Evolutionary conservation across 2,329 filamentous ascomycete genomes (phyloP).

Genomic region (Aspergillus pseudonomiae): DNA sequence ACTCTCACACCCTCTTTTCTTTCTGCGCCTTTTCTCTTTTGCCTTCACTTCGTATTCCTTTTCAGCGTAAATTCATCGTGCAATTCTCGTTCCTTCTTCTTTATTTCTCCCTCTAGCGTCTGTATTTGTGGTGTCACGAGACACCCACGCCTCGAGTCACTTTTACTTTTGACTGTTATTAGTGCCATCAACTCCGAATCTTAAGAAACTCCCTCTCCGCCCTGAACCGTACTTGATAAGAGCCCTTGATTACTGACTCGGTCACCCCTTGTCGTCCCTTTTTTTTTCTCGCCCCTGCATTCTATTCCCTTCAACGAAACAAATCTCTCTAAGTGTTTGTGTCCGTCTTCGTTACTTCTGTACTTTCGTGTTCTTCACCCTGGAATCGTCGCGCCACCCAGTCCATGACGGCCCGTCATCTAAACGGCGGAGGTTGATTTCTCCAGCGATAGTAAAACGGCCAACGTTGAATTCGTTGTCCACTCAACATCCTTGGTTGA

Average conservation of each 20-base stretch:
- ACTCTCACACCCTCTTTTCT: neutral
- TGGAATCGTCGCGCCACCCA: slow-evolving; percentile 29
- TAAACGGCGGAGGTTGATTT: slow-evolving; percentile 39
- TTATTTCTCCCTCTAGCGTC: neutral
- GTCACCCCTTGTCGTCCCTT: neutral
- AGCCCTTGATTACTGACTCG: neutral
- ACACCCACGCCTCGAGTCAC: neutral
- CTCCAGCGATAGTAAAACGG: slow-evolving; percentile 22
- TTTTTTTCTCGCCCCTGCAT: neutral
- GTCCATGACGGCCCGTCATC: slow-evolving; percentile 37
- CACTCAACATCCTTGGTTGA: slow-evolving; percentile 17
- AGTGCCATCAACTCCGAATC: neutral
- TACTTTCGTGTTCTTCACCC: slow-evolving; percentile 15
- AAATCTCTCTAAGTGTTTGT: neutral
- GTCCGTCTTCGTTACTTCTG: neutral
- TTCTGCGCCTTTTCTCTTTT: neutral
- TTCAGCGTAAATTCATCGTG: neutral
- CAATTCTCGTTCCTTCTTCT: neutral
- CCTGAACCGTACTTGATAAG: neutral
- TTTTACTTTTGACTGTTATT: neutral
- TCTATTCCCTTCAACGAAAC: neutral
- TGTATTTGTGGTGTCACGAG: slow-evolving; percentile 1
- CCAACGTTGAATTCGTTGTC: slow-evolving; percentile 2
- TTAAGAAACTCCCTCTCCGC: neutral
- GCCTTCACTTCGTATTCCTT: neutral